Evolutionary conservation across 2,329 filamentous ascomycete species (phyloP).

Genomic region (Pseudogymnoascus sp.): DNA sequence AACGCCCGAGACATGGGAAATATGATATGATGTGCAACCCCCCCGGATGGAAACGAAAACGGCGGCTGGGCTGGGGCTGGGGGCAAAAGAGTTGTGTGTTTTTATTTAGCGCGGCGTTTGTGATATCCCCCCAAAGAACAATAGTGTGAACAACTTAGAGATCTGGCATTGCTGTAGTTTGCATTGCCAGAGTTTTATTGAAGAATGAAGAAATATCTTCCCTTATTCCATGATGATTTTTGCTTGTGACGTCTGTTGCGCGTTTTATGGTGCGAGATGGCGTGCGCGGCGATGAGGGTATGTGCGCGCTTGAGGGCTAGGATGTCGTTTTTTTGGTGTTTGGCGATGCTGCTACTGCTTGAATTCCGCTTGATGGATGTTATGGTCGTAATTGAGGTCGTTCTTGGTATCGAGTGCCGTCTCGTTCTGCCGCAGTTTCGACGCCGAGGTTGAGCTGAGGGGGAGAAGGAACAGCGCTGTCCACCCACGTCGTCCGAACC

Average conservation of each 20-base stretch:
- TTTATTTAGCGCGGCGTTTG: slow-evolving; percentile 2
- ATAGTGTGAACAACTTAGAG: background rate
- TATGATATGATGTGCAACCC: background rate
- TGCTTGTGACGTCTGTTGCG: background rate
- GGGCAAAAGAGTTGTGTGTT: background rate
- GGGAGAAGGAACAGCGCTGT: background rate
- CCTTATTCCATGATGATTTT: background rate
- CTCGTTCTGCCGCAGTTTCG: background rate
- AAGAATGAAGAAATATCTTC: slow-evolving; percentile 1
- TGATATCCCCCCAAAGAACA: slow-evolving; percentile 2
- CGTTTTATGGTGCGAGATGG: slow-evolving; percentile 3
- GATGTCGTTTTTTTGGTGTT: background rate
- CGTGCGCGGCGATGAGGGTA: background rate
- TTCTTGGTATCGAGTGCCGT: background rate
- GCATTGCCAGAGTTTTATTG: background rate
- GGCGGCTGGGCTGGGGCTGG: background rate
- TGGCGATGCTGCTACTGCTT: background rate
- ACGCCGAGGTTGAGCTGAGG: background rate
- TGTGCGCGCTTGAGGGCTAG: background rate
- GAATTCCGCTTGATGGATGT: background rate
- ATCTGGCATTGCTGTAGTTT: background rate
- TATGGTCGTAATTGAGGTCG: background rate
- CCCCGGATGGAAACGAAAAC: background rate
- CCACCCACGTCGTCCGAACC: background rate
- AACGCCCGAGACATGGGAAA: background rate